phyloP scores from a whole-genome alignment of 352 stramenopile genomes.

The Globisporangium barbulae region DNA sequence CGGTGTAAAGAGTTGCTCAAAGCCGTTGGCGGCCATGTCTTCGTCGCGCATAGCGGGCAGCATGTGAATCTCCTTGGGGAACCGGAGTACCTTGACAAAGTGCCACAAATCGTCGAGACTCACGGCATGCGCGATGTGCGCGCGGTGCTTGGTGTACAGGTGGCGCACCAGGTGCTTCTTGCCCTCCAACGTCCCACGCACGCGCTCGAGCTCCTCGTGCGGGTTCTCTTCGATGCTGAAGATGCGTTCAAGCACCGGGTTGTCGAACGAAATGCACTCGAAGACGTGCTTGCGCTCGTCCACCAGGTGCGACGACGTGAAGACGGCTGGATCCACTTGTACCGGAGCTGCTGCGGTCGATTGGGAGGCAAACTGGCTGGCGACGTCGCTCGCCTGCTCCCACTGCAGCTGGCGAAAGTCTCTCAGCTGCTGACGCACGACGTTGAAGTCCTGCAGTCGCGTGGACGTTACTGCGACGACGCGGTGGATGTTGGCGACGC shows the following conservation, averaged over 20 bases:
- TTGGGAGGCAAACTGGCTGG: slow-evolving; percentile 29
- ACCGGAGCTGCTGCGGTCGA: neutral
- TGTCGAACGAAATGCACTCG: slow-evolving; percentile 58
- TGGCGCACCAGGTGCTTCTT: slow-evolving; percentile 51
- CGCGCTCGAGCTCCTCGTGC: slow-evolving; percentile 36
- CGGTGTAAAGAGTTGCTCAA: slow-evolving; percentile 58
- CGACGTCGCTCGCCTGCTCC: slow-evolving; percentile 45
- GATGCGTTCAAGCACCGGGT: slow-evolving; percentile 47
- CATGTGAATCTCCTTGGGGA: slow-evolving; percentile 56
- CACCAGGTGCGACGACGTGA: slow-evolving; percentile 4
- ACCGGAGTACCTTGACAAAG: slow-evolving; percentile 53
- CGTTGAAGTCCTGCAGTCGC: slow-evolving; percentile 35
- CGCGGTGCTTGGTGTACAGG: slow-evolving; percentile 48
- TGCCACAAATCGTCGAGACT: slow-evolving; percentile 72
- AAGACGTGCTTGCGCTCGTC: slow-evolving; percentile 52
- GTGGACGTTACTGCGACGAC: slow-evolving; percentile 26
- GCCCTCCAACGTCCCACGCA: slow-evolving; percentile 43
- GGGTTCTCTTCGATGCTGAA: slow-evolving; percentile 60
- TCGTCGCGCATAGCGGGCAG: slow-evolving; percentile 56
- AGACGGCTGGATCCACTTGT: neutral
- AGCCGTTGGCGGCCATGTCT: slow-evolving; percentile 31
- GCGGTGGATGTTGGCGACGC: slow-evolving; percentile 31
- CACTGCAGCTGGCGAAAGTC: slow-evolving; percentile 47
- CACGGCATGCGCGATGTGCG: slow-evolving; percentile 38
- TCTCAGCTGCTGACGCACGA: slow-evolving; percentile 25